Base-by-base conservation (phyloP, 305 asterid species). In the Plantago lanceolata region DNA sequence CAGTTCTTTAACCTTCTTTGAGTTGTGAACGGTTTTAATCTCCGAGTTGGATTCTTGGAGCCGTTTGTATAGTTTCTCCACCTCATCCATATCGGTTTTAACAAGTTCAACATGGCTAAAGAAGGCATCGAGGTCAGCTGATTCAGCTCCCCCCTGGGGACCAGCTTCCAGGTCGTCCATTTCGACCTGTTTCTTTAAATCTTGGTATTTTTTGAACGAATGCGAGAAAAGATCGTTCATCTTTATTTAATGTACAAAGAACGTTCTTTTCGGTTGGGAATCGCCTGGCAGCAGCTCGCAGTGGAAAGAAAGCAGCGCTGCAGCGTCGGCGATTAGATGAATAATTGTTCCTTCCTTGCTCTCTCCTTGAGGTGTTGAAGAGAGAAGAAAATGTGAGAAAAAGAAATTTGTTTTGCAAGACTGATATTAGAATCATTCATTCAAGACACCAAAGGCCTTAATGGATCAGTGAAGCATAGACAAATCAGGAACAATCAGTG, bases 161-260 rank as follows among this genome's bases (percentile, higher is more conserved):
- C 65, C 93, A 4, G 82, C 72, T 65, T 89, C 95, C 17, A 85
- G 74, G 77, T 87, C 96, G n/a, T 76, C 79, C 71, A 61, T 71
- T 3, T 71, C 73, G 44, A 71, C 74, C 71, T 76, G 81, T 40
- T 43, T 62, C 65, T 68, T 77, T 24, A 77, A 43, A 57, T 80
- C 95, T 57, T 86, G 92, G 78, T 78, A 74, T 24, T 63, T 78
- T 62, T 78, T 84, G 71, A 91, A 77, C 1, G 98, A 91, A 48
- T 67, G 83, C 16, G 98, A 91, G 79, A 91, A 86, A 5, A 91
- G 85, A 57, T 91, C 98, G 59, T 91, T 91, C 98, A 91, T 84
- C 85, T 62, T 49, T 45, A 52, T 59, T 44, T 37, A 29, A 19
- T 17, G 60, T 31, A 57, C 14, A 11, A 37, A 31, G 6, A 54